Percentiles rank a stretch among this genome's conserved stretches.
phyloP scores from a whole-genome alignment of 257 asterid species.

The Prunella vulgaris region DNA sequence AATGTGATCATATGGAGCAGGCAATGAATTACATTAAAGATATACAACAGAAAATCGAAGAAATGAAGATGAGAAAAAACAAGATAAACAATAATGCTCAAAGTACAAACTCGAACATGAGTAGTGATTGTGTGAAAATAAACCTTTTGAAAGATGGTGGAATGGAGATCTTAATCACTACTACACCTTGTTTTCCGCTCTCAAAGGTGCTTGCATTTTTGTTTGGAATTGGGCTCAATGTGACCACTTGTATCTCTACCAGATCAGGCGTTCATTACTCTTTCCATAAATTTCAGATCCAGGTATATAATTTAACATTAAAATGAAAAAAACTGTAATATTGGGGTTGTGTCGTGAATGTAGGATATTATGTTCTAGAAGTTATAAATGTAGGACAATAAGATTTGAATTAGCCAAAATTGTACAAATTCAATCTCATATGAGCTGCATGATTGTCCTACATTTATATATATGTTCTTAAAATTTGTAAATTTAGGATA shows the following conservation, averaged over 20 bases:
- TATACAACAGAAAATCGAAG: constrained; percentile 32
- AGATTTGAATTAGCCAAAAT: too few species aligned
- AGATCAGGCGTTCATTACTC: neutral
- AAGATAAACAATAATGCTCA: neutral
- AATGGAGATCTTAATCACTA: constrained; percentile 31
- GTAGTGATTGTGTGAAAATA: constrained; percentile 14
- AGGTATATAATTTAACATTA: neutral
- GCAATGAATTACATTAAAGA: constrained; percentile 42
- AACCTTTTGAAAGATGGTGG: constrained; percentile 12
- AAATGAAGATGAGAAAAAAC: constrained; percentile 29
- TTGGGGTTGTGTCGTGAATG: too few species aligned
- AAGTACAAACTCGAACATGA: neutral
- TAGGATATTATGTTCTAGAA: too few species aligned
- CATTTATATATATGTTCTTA: too few species aligned
- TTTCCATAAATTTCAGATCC: constrained; percentile 29
- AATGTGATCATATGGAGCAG: constrained; percentile 39
- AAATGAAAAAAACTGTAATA: too few species aligned
- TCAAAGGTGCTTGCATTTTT: constrained; percentile 31
- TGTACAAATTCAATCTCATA: too few species aligned
- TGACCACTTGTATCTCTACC: constrained; percentile 25
- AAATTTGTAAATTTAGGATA: too few species aligned
- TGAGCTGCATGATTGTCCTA: too few species aligned
- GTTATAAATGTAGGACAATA: too few species aligned
- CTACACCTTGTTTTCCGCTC: constrained; percentile 12
- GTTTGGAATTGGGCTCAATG: constrained; percentile 14